Evolutionary conservation across 345 rosid genomes (phyloP).

Genomic region (Linum tenue): DNA sequence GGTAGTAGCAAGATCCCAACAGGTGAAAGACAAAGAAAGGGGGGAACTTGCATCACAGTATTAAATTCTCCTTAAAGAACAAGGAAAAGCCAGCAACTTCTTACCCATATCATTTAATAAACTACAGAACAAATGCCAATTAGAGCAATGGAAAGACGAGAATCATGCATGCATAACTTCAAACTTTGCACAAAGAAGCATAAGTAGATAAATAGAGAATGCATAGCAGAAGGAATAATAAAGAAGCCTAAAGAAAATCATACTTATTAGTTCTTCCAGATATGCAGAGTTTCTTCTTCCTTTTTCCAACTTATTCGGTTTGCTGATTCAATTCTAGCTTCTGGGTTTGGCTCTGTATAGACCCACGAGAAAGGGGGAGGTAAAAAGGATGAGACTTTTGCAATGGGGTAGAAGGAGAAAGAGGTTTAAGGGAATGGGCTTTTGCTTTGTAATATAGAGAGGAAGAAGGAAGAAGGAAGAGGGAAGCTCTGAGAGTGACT

Average conservation of each 20-base stretch:
- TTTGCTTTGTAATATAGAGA: not conserved
- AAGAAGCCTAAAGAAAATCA: not conserved
- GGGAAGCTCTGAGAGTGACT: not conserved
- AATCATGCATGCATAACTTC: not conserved
- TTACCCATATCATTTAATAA: not conserved
- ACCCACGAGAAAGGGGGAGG: not conserved
- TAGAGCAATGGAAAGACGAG: not conserved
- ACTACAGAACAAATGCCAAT: not conserved
- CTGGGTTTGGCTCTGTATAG: not conserved
- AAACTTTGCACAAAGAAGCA: not conserved
- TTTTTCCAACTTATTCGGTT: not conserved
- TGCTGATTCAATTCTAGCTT: not conserved
- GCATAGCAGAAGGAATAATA: not conserved
- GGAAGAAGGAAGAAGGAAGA: not conserved
- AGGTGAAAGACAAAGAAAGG: not conserved
- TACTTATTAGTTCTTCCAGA: not conserved
- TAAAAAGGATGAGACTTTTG: not conserved
- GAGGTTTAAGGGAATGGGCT: not conserved
- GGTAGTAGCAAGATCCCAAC: not conserved
- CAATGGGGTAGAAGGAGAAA: not conserved
- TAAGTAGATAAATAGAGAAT: not conserved
- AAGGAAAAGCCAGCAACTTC: not conserved
- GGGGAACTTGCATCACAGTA: not conserved
- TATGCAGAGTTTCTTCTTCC: not conserved
- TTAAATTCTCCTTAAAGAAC: not conserved